Conservation (phyloP, 2,329 filamentous ascomycete genomes). For the Chaetomiaceae sp. region DNA sequence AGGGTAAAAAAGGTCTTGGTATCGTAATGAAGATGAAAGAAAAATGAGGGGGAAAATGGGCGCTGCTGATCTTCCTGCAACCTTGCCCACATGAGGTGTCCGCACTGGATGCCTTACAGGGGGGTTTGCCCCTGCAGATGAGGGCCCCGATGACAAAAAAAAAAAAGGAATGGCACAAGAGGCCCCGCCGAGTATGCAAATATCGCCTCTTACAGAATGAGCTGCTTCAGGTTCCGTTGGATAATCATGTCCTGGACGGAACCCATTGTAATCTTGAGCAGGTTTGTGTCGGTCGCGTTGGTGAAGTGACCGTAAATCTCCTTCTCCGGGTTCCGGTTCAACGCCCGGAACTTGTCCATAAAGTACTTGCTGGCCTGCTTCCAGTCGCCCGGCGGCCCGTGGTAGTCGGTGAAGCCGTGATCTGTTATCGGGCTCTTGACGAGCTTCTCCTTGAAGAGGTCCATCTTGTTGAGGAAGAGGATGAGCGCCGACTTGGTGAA, state of each 20-base stretch:
- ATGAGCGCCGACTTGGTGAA: conserved; percentile 78
- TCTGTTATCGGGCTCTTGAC: conserved; percentile 64
- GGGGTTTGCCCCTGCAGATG: not conserved
- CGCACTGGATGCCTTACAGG: conserved; percentile 8
- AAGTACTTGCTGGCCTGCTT: conserved; percentile 77
- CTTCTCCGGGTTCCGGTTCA: conserved; percentile 65
- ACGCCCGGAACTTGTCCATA: conserved; percentile 71
- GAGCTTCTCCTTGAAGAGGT: conserved; percentile 76
- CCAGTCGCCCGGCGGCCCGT: conserved; percentile 64
- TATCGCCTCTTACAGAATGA: conserved; percentile 56
- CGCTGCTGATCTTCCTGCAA: too few species aligned
- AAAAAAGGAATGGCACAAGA: not conserved
- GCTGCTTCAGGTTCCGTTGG: conserved; percentile 73
- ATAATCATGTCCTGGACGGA: conserved; percentile 87
- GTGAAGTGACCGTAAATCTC: conserved; percentile 61
- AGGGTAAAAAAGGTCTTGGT: not conserved
- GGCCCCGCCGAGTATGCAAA: not conserved
- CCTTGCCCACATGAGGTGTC: not conserved
- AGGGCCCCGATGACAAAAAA: not conserved
- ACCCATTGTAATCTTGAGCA: conserved; percentile 81
- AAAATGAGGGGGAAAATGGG: not conserved
- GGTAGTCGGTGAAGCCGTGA: conserved; percentile 74
- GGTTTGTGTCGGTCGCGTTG: conserved; percentile 62
- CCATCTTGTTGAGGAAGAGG: conserved; percentile 84
- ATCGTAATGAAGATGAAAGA: conserved; percentile 5